Base-by-base conservation (phyloP, 805 yeast species). In the Wickerhamomyces canadensis region DNA sequence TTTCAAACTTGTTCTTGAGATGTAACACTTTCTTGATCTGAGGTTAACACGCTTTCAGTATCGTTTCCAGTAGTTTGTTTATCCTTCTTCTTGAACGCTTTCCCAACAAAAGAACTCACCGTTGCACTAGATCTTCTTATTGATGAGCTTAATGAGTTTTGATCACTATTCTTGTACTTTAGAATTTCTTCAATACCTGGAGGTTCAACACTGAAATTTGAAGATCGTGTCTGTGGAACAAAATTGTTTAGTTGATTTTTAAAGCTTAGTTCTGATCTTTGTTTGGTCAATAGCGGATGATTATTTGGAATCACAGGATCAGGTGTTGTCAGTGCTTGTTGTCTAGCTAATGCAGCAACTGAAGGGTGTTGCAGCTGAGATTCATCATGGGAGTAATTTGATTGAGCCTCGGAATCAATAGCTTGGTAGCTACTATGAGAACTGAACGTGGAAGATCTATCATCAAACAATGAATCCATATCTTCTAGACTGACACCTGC, bases 401-500 rank as follows among this genome's bases (percentile, higher is more conserved):
- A 29, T 23, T 41, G 36, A 5, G 49, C 29, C 19, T 44, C 45
- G 1, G 44, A 30, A 27, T 51, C 53, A 5, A 36, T 21, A 31
- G 50, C 48, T 31, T 47, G 43, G 16, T 46, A 51, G 21, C 34
- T 34, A 5, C 56, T 57, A 37, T 60, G 55, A 44, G 49, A 49
- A 27, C 60, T 59, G 41, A 55, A 58, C 23, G 56, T 52, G 7
- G 67, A 60, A 0, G 63, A 52, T n/a, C 69, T 56, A 51, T 80
- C 96, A 47, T 89, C 95, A 58, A 89, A 88, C 12, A 88, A 73
- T 4, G 84, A 74, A 44, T 89, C 96, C 95, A 89, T 88, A 41
- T 89, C 96, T 55, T 89, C 97, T 38, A 88, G 68, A 19, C 80
- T 72, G 34, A 88, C 76, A 10, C 96, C 96, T 51, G 84, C 87